These are phyloP conservation scores for Phaeosphaeriaceae sp. DNA, from an alignment of 2,329 filamentous ascomycete species.

Conservation along the genomic window DNA sequence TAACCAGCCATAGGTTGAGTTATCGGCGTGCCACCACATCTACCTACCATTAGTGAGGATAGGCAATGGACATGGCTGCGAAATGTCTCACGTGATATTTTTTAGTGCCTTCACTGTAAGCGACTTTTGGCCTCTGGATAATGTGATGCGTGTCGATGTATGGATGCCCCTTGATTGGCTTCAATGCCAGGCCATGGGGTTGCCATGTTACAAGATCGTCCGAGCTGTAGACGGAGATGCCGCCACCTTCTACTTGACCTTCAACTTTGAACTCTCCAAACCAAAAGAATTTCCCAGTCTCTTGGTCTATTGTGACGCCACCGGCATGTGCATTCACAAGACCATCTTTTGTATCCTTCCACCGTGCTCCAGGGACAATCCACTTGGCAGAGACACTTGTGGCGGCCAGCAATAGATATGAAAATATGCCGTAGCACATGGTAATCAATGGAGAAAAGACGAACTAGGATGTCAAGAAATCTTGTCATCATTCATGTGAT, in stretches of 20 bases:
- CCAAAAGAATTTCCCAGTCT: conserved; percentile 63
- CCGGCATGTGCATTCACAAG: conserved; percentile 68
- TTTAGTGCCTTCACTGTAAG: conserved; percentile 60
- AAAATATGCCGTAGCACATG: conserved; percentile 27
- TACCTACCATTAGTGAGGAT: conserved; percentile 17
- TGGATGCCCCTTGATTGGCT: conserved; percentile 60
- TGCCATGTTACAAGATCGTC: conserved; percentile 67
- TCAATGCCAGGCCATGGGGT: conserved; percentile 62
- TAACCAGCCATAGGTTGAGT: conserved; percentile 62
- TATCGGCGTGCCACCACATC: conserved; percentile 69
- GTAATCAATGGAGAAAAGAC: not conserved
- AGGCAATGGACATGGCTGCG: not conserved
- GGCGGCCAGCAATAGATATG: conserved; percentile 30
- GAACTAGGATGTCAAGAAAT: conserved; percentile 2
- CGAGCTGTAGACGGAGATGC: conserved; percentile 64
- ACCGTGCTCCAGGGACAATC: conserved; percentile 67
- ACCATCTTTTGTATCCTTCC: conserved; percentile 66
- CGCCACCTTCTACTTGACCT: conserved; percentile 65
- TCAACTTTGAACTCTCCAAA: conserved; percentile 68
- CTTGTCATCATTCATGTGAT: conserved; percentile 9
- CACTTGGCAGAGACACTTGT: conserved; percentile 54
- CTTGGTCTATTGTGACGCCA: conserved; percentile 59
- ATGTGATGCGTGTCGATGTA: conserved; percentile 63
- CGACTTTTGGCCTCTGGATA: conserved; percentile 68
- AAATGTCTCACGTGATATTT: conserved; percentile 61